phyloP scores from a whole-genome alignment of 768 basidiomycete species.

The Tulasnella sp. region DNA sequence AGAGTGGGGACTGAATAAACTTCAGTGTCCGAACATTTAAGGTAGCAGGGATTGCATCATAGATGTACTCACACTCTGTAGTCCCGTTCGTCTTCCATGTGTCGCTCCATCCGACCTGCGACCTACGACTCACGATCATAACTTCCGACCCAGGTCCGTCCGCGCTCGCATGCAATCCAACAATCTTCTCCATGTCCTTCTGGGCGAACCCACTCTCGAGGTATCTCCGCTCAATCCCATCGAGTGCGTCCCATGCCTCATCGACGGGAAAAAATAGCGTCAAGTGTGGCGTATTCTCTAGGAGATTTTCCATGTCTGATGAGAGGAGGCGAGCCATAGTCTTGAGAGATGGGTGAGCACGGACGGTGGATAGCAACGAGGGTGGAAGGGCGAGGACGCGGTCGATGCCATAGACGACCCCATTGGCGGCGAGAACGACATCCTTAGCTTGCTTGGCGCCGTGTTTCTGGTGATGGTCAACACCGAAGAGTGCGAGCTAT shows the following conservation, averaged over 20 bases:
- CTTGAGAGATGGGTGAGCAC: slow-evolving; percentile 47
- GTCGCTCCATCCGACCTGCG: slow-evolving; percentile 29
- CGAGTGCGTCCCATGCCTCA: slow-evolving; percentile 68
- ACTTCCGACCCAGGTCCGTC: neutral
- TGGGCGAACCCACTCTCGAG: slow-evolving; percentile 79
- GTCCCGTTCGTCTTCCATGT: slow-evolving; percentile 17
- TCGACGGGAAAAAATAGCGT: slow-evolving; percentile 86
- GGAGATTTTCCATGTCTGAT: slow-evolving; percentile 39
- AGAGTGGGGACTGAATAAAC: slow-evolving; percentile 51
- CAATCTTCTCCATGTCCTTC: slow-evolving; percentile 64
- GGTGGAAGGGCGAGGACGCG: slow-evolving; percentile 64
- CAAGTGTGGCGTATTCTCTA: slow-evolving; percentile 59
- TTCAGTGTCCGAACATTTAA: too few relatives aligned
- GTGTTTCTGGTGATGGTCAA: slow-evolving; percentile 67
- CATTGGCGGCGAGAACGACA: slow-evolving; percentile 53
- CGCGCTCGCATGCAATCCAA: slow-evolving; percentile 66
- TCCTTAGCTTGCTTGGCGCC: slow-evolving; percentile 57
- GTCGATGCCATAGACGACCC: slow-evolving; percentile 62
- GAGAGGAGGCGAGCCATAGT: slow-evolving; percentile 68
- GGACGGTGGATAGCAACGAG: slow-evolving; percentile 33
- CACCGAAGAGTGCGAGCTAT: slow-evolving; percentile 43
- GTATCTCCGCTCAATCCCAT: slow-evolving; percentile 71
- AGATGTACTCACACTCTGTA: slow-evolving; percentile 3
- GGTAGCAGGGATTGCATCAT: neutral
- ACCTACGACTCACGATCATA: neutral